phyloP scores from a whole-genome alignment of 805 yeast genomes.

The Schizosaccharomyces pombe region ASM294v3 CU329670.1:4097501-4098000 shows the following conservation, averaged over 20 bases:
- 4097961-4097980: conserved; percentile 94
- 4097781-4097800: conserved; percentile 99
- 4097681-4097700: conserved; percentile 97
- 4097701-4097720: conserved; percentile 99
- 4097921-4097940: conserved; percentile 65
- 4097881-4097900: conserved; percentile 97
- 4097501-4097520: conserved; percentile 92
- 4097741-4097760: conserved; percentile 99
- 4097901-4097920: conserved; percentile 90
- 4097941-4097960: conserved; percentile 80
- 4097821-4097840: conserved; percentile 99
- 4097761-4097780: conserved; percentile 95
- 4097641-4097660: conserved; percentile 98
- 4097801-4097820: conserved; percentile 85
- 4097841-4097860: conserved; percentile 88
- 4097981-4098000: conserved; percentile 18
- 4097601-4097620: conserved; percentile 99
- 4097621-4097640: conserved; percentile 98
- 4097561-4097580: conserved; percentile 97
- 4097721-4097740: conserved; percentile 98
- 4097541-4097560: conserved; percentile 84
- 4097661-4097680: conserved; percentile 99
- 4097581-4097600: conserved; percentile 98
- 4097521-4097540: conserved; percentile 99
- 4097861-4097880: conserved; percentile 98